Base-by-base conservation (phyloP, 176 grass and related monocot species). In the Oryza meridionalis region DNA sequence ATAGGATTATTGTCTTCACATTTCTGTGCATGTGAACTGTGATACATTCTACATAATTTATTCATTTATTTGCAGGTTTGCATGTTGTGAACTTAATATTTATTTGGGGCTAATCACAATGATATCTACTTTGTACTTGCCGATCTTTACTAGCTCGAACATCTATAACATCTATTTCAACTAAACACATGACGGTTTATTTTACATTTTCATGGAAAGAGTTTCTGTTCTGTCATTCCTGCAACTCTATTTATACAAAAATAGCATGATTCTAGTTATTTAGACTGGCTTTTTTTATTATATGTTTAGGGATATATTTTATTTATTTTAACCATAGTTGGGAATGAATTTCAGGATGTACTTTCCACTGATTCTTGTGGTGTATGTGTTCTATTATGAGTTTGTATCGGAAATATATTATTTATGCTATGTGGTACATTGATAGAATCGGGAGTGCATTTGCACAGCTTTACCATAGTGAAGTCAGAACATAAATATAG, bases 11-110 rank as follows among this genome's bases (percentile, higher is more conserved):
- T 81, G 66, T 74, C 21, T 70, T 6, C 51, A 32, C n/a, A 31
- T 78, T 71, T 11, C 33, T 63, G 37, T 85, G 33, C 49, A 45
- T 77, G 83, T 32, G 46, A 76, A 73, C 73, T 53, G 44, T 67
- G 22, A 62, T 11, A 11, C 58, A 62, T 43, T 32, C 45, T 75
- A 37, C 42, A 16, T 62, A 0, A 24, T 1, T 21, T 67, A 79
- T 79, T 49, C 46, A 72, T 79, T 31, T 65, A 11, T 86, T 82
- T 73, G 2, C 7, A 6, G 14, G 24, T 45, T 46, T 64, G 53
- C 25, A 43, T 81, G 45, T 86, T 0, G 6, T 33, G 46, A 75
- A 19, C 69, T 11, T 6, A 81, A 73, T 31, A 62, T 69, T 32
- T 38, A 6, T 15, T 76, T 47, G 12, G 76, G 63, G 24, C 63